Base-by-base conservation (phyloP, 495 filamentous ascomycete genomes). In the Penicillium atrosanguineum region DNA sequence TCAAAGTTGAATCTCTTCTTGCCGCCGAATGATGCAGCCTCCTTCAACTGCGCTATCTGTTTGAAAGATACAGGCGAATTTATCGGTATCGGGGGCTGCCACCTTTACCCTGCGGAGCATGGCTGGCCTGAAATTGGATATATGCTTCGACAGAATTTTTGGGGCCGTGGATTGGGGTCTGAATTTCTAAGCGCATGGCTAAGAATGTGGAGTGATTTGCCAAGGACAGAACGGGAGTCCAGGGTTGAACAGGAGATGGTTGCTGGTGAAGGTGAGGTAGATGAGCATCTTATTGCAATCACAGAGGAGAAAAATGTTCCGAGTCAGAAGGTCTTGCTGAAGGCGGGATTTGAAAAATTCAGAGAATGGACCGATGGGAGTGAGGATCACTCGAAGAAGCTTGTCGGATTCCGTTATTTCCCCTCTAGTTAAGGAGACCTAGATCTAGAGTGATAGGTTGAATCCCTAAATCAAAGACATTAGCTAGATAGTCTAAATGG, bases 71-170 rank as follows among this genome's bases (percentile, higher is more conserved):
- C 56, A 11, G 55, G 55, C 5, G 51, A 55, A 14, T 42, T 59
- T 14, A 60, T 62, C 38, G 60, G 60, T 5, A 52, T 52, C 16
- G 56, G 52, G 11, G 60, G 60, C 12, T 62, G 60, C 5, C 56
- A 60, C 18, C 41, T 56, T 0, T 55, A 48, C 21, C 58, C 49
- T 18, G 58, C 23, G 16, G 28, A n/a, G 7, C 56, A 58, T 36
- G 57, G 57, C 3, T 59, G 57, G 57, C 77, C 76, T 2, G 76
- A 76, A 59, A 46, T 78, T 12, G 78, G 78, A 15, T 81, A 79
- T 52, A 76, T 79, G 61, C 52, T 81, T 23, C 60, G 55, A 29
- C 63, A 51, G 37, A 73, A 78, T 52, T 38, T 28, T 28, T 81
- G 77, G 76, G 76, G 76, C 0, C 65, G 57, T 49, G 77, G 77